Evolutionary conservation across 306 rosid genomes (phyloP), one percentile per base, ranked within the genome.

Genomic region (Comarum palustre): DNA sequence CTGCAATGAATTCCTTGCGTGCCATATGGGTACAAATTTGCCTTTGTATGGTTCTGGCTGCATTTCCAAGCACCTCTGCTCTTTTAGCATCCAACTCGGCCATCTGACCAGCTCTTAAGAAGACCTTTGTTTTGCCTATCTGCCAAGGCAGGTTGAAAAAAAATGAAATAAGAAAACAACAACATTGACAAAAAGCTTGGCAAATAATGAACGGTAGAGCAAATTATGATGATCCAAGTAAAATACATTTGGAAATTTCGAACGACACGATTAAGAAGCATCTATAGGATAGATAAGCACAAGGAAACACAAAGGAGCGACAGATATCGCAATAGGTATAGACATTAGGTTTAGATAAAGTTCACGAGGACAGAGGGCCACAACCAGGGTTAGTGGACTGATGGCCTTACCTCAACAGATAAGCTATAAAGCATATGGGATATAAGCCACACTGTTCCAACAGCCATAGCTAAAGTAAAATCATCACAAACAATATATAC

Each of bases 41-140:
- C 87, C 96, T 86, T 80, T 95, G 99, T 80, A 95, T 86, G 61
- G 82, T 80, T 79, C 96, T 88, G 27, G 97, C 99, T 38, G 97
- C 99, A 79, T 88, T 88, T 77, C 99, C 97, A 68, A 95, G 97
- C 79, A 95, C 96, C 82, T 90, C 96, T 68, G 96, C 86, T 83
- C 99, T 92, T 86, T 93, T 95, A 69, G 97, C 90, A 88, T 95
- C 99, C 87, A 95, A 75, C 82, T 89, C 93, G 61, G 99, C 99
- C 99, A 92, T 95, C 85, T 95, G 97, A 60, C 99, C 99, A 69
- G 96, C 99, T 82, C 99, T 80, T 61, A 95, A 87, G 78, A 95
- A 95, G 75, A 95, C 87, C 84, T 95, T 95, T 69, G 92, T 22
- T 84, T 92, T 95, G 66, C 99, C 99, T 76, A 95, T 88, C 97